Evolutionary conservation across 2,329 filamentous ascomycete species (phyloP).

Genomic region (Neofusicoccum ribis): DNA sequence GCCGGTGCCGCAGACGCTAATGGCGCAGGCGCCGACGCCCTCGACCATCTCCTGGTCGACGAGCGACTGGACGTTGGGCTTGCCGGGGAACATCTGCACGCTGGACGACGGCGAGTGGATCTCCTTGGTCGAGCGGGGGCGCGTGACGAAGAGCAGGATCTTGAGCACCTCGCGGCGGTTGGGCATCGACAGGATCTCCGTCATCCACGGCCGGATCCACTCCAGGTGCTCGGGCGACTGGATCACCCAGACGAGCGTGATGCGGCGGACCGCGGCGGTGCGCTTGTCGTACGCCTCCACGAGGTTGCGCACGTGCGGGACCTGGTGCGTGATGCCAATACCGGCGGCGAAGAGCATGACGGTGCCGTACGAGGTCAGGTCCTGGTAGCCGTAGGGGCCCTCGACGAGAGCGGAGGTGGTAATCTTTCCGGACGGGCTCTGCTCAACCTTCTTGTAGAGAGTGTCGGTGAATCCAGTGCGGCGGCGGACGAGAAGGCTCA

Average conservation of each 20-base stretch:
- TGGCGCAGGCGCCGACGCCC: constrained; percentile 84
- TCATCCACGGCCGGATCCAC: constrained; percentile 94
- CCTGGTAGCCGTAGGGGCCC: constrained; percentile 84
- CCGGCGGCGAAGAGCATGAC: constrained; percentile 88
- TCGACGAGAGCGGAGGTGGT: constrained; percentile 75
- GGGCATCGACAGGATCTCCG: constrained; percentile 77
- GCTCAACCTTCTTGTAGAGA: constrained; percentile 69
- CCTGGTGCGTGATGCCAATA: constrained; percentile 92
- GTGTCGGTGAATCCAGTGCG: constrained; percentile 85
- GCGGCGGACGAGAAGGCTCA: constrained; percentile 84
- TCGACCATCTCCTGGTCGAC: constrained; percentile 77
- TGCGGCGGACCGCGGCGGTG: constrained; percentile 75
- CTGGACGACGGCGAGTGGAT: constrained; percentile 74
- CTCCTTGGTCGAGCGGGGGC: constrained; percentile 80
- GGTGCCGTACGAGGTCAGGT: constrained; percentile 88
- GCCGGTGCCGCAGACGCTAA: constrained; percentile 77
- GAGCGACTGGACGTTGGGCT: constrained; percentile 79
- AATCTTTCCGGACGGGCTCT: constrained; percentile 55
- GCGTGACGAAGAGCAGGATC: constrained; percentile 87
- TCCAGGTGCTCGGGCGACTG: constrained; percentile 86
- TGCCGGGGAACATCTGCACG: constrained; percentile 89
- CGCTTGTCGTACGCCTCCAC: constrained; percentile 60
- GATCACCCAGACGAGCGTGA: constrained; percentile 90
- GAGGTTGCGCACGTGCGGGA: constrained; percentile 78
- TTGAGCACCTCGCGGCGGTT: constrained; percentile 78